phyloP scores from a whole-genome alignment of 306 rosid species.

The Begonia masoniana region DNA sequence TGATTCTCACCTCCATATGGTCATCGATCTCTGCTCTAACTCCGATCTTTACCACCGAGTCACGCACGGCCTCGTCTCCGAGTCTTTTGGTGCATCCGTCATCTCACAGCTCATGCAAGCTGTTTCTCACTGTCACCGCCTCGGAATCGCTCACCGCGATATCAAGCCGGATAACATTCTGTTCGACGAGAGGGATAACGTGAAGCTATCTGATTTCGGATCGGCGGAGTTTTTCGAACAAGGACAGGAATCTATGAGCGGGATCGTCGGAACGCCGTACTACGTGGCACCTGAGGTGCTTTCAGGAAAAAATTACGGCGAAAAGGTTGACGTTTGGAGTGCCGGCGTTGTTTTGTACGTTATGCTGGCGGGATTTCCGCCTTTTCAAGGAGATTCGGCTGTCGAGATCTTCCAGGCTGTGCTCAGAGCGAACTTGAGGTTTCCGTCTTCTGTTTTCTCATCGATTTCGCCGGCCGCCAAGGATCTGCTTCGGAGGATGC shows the following conservation, averaged over 20 bases:
- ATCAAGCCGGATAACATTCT: constrained; percentile 58
- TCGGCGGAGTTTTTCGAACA: constrained; percentile 41
- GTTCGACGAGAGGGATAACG: constrained; percentile 20
- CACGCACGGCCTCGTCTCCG: constrained; percentile 13
- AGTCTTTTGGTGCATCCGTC: constrained; percentile 26
- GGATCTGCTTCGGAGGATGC: constrained; percentile 50
- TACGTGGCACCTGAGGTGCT: constrained; percentile 68
- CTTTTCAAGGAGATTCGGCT: constrained; percentile 48
- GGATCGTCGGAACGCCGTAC: constrained; percentile 56
- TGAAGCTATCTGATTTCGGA: constrained; percentile 44
- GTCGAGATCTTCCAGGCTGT: constrained; percentile 53
- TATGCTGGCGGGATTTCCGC: constrained; percentile 46
- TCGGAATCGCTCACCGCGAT: constrained; percentile 57
- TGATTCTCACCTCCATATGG: constrained; percentile 36
- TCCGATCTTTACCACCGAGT: constrained; percentile 32
- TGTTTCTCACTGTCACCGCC: constrained; percentile 43
- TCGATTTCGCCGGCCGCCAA: constrained; percentile 38
- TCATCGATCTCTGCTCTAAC: constrained; percentile 40
- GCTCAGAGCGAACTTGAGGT: constrained; percentile 39
- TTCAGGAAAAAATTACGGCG: constrained; percentile 34
- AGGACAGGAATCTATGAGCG: constrained; percentile 31
- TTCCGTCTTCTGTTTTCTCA: constrained; percentile 31
- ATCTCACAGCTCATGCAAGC: constrained; percentile 42
- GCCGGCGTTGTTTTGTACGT: constrained; percentile 59
- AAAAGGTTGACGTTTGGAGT: constrained; percentile 75